These are phyloP conservation scores for Hippophae rhamnoides DNA, from an alignment of 306 rosid genomes.

Conservation along the genomic window DNA sequence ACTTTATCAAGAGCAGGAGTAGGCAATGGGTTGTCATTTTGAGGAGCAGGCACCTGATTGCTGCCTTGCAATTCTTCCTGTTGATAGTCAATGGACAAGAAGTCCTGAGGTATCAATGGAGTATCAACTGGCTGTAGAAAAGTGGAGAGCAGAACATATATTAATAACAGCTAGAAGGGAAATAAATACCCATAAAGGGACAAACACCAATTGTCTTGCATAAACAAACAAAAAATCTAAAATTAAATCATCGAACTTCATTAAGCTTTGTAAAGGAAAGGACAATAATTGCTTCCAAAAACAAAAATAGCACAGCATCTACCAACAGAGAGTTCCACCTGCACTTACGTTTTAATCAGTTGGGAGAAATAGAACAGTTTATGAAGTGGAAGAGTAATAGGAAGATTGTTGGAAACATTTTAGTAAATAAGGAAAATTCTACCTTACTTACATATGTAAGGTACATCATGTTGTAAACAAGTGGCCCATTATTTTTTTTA, in stretches of 20 bases:
- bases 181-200: no score
- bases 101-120: slow-evolving; percentile 56
- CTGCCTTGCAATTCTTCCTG: not conserved
- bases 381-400: no score
- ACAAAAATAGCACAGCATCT: no score
- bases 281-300: no score
- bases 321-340: no score
- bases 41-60: slow-evolving; percentile 28
- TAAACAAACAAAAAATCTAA: not conserved
- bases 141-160: not conserved
- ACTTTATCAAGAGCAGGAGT: slow-evolving; percentile 81
- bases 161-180: slow-evolving; percentile 1
- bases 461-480: no score
- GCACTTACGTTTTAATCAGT: no score
- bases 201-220: not conserved
- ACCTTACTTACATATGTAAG: no score
- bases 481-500: no score
- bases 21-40: slow-evolving; percentile 57
- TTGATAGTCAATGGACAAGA: slow-evolving; percentile 42
- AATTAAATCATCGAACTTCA: not conserved
- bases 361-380: no score
- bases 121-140: slow-evolving; percentile 58
- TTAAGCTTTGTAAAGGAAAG: not conserved
- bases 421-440: no score
- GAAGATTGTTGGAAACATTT: no score